Conservation (phyloP, 768 basidiomycete genomes). For the Podaxis pistillaris region DNA sequence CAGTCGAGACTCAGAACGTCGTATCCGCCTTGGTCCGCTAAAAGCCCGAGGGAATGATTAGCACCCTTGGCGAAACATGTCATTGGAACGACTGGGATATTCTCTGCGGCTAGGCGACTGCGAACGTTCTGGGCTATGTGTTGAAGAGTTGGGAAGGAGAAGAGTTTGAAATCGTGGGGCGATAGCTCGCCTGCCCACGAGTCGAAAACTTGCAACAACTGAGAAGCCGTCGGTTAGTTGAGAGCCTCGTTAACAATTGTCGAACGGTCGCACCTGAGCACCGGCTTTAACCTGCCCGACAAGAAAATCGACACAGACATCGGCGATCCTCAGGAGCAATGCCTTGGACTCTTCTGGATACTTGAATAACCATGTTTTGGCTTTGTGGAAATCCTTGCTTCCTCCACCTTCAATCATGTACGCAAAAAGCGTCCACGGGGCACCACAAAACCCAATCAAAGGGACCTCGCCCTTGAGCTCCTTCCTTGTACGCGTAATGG, state of each 20-base stretch:
- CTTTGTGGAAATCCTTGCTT: slow-evolving; percentile 85
- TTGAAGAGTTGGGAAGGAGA: slow-evolving; percentile 77
- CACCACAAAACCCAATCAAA: slow-evolving; percentile 95
- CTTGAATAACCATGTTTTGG: slow-evolving; percentile 93
- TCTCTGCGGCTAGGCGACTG: slow-evolving; percentile 48
- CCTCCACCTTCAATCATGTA: slow-evolving; percentile 99
- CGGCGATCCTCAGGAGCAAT: slow-evolving; percentile 77
- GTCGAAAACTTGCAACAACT: slow-evolving; percentile 97
- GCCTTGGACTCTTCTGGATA: slow-evolving; percentile 82
- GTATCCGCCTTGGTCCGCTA: slow-evolving; percentile 70
- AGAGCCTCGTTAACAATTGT: background rate
- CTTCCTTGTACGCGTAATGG: slow-evolving; percentile 81
- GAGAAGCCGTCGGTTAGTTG: background rate
- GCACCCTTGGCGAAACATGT: slow-evolving; percentile 96
- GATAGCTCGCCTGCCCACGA: slow-evolving; percentile 95
- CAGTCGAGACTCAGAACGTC: slow-evolving; percentile 92
- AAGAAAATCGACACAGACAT: slow-evolving; percentile 85
- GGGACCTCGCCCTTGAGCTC: slow-evolving; percentile 87
- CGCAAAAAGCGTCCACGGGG: slow-evolving; percentile 96
- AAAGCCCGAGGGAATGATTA: slow-evolving; percentile 60
- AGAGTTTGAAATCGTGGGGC: slow-evolving; percentile 78
- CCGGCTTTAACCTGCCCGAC: slow-evolving; percentile 94
- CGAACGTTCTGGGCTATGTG: slow-evolving; percentile 75
- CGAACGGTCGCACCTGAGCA: slow-evolving; percentile 71
- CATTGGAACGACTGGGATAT: slow-evolving; percentile 67